Evolutionary conservation across 116 monocot genomes (phyloP).

Genomic region (Dioscorea cayenensis): DNA sequence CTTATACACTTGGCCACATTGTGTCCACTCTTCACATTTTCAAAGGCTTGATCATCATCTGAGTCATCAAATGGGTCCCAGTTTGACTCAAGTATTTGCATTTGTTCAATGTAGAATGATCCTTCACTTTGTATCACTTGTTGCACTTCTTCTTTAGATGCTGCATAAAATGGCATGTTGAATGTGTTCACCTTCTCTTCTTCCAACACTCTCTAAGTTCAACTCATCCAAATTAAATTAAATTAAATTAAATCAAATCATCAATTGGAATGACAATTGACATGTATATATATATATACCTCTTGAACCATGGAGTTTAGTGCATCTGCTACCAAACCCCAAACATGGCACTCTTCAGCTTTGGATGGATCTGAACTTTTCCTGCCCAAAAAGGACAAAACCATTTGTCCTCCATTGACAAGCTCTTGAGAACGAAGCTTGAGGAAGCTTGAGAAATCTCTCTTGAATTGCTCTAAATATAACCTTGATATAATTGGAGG

Average conservation of each 20-base stretch:
- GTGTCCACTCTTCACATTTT: constrained; percentile 5
- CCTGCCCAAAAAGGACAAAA: constrained; percentile 7
- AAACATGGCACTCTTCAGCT: too few relatives aligned
- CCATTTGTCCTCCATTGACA: constrained; percentile 8
- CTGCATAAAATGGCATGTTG: constrained; percentile 11
- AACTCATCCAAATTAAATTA: background rate
- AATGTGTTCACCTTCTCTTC: constrained; percentile 11
- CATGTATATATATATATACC: too few relatives aligned
- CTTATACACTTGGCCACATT: constrained; percentile 12
- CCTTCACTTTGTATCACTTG: background rate
- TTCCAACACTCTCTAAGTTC: constrained; percentile 3
- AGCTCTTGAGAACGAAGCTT: constrained; percentile 14
- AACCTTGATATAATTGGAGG: background rate
- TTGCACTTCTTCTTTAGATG: constrained; percentile 3
- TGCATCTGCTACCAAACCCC: too few relatives aligned
- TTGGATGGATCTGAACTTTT: too few relatives aligned
- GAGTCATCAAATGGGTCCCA: constrained; percentile 22
- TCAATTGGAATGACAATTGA: too few relatives aligned
- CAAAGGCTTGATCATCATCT: background rate
- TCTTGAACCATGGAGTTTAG: too few relatives aligned
- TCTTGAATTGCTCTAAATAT: constrained; percentile 9
- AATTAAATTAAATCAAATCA: too few relatives aligned
- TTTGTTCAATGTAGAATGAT: constrained; percentile 8
- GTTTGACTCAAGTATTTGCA: constrained; percentile 10
- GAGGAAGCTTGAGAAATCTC: constrained; percentile 18